These are phyloP conservation scores for Monilinia polystroma DNA, from an alignment of 2,329 filamentous ascomycete species.

Conservation along the genomic window DNA sequence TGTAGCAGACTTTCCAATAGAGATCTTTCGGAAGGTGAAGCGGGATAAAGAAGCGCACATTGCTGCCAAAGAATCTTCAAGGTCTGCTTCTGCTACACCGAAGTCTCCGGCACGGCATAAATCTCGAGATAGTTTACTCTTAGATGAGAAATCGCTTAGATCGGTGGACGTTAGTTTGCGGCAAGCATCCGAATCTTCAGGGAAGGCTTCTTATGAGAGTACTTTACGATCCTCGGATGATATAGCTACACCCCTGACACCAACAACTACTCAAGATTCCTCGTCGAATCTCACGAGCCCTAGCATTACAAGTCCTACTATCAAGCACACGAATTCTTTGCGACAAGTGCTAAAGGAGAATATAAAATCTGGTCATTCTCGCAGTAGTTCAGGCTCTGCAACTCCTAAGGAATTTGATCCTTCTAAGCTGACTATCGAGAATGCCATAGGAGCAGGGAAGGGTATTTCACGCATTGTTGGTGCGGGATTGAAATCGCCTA, in stretches of 20 bases:
- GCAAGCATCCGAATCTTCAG: constrained; percentile 22
- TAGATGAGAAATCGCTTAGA: constrained; percentile 18
- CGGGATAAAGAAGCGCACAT: constrained; percentile 28
- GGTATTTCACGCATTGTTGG: constrained; percentile 70
- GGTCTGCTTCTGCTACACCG: constrained; percentile 25
- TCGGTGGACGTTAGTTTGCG: constrained; percentile 20
- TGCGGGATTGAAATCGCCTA: constrained; percentile 74
- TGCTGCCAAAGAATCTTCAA: constrained; percentile 22
- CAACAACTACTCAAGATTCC: constrained; percentile 30
- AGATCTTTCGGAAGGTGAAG: constrained; percentile 50
- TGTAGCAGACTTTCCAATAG: constrained; percentile 68
- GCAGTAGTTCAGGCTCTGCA: constrained; percentile 27
- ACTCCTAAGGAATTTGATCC: constrained; percentile 33
- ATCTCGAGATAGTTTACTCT: constrained; percentile 28
- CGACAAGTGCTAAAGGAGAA: constrained; percentile 38
- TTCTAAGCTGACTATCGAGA: constrained; percentile 49
- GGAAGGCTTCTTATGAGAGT: constrained; percentile 36
- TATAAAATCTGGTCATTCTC: constrained; percentile 25
- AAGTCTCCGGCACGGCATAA: constrained; percentile 24
- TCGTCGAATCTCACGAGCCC: background rate
- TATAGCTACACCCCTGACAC: constrained; percentile 25
- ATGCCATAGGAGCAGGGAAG: constrained; percentile 54
- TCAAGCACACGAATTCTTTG: constrained; percentile 33
- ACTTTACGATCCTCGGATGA: constrained; percentile 30
- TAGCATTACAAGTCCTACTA: constrained; percentile 4